A percentile compares a stretch with the other conserved stretches of the same genome.
Conservation (phyloP, 192 early-diverging fungal genomes). For the Coemansia sp. region DNA sequence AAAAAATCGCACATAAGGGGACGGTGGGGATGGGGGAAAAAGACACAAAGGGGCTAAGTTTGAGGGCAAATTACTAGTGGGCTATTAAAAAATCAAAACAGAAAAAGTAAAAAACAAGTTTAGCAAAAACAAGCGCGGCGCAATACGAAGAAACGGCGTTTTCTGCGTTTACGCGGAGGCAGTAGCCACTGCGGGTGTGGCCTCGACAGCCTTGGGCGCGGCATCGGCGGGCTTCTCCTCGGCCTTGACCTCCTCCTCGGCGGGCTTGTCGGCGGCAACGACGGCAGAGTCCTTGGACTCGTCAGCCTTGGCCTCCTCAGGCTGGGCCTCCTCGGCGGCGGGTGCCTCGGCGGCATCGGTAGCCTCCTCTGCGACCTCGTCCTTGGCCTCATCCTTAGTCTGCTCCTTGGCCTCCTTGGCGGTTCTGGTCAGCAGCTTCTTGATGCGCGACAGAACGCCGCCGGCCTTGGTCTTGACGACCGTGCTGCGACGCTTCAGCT, state of each 20-base stretch:
- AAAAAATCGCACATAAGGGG: neutral
- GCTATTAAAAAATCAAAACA: conserved; percentile 15
- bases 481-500: conserved; percentile 53
- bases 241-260: conserved; percentile 6
- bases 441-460: conserved; percentile 44
- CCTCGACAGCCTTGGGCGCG: conserved; percentile 25
- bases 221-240: conserved; percentile 22
- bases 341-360: conserved; percentile 17
- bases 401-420: conserved; percentile 38
- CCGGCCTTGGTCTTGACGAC: conserved; percentile 45
- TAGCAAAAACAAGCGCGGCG: conserved; percentile 10
- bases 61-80: neutral
- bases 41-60: neutral
- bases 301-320: conserved; percentile 31
- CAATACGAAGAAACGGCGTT: conserved; percentile 13
- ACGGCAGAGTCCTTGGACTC: conserved; percentile 36
- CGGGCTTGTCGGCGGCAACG: conserved; percentile 20
- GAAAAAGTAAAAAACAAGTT: conserved; percentile 15
- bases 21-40: conserved; percentile 1
- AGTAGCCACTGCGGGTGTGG: conserved; percentile 34
- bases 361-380: conserved; percentile 12
- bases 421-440: conserved; percentile 36
- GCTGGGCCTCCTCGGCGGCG: conserved; percentile 11
- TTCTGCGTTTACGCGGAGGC: conserved; percentile 48
- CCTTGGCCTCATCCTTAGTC: neutral